Evolutionary conservation across 2,329 filamentous ascomycete genomes (phyloP).

Genomic region (Ceratocystiopsis minuta): DNA sequence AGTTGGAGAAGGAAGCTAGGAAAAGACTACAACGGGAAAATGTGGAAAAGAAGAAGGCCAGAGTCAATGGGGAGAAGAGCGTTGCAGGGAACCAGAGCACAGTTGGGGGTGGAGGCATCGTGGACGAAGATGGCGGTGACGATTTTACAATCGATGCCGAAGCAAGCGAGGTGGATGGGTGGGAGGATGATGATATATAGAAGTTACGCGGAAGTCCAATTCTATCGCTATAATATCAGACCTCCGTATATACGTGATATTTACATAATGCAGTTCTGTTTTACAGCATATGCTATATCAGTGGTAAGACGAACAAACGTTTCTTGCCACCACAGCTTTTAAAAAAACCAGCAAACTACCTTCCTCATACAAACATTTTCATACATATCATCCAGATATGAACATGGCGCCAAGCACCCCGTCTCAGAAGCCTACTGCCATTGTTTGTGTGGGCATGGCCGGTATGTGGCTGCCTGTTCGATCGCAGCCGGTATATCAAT

Average conservation of each 20-base stretch:
- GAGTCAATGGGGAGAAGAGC: slow-evolving; percentile 4
- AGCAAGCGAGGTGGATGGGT: slow-evolving; percentile 32
- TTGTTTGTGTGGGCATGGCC: slow-evolving; percentile 96
- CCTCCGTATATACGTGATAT: no score
- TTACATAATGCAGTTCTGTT: no score
- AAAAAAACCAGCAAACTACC: no score
- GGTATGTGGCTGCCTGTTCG: slow-evolving; percentile 27
- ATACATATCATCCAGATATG: no score
- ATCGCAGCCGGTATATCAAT: neutral
- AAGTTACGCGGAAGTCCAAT: neutral
- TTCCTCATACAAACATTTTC: no score
- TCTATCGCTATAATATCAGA: no score
- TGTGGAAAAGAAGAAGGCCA: slow-evolving; percentile 63
- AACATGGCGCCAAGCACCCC: slow-evolving; percentile 9
- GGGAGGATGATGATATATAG: slow-evolving; percentile 32
- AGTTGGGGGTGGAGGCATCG: slow-evolving; percentile 20
- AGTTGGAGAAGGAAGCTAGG: slow-evolving; percentile 65
- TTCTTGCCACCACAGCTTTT: no score
- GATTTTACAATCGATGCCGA: slow-evolving; percentile 30
- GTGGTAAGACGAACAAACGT: no score
- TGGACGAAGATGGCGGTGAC: slow-evolving; percentile 21
- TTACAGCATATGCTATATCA: no score
- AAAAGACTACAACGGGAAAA: slow-evolving; percentile 76
- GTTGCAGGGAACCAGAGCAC: slow-evolving; percentile 24
- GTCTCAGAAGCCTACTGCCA: slow-evolving; percentile 41